Evolutionary conservation across 768 basidiomycete species (phyloP).

Genomic region (Cytidiella melzeri): DNA sequence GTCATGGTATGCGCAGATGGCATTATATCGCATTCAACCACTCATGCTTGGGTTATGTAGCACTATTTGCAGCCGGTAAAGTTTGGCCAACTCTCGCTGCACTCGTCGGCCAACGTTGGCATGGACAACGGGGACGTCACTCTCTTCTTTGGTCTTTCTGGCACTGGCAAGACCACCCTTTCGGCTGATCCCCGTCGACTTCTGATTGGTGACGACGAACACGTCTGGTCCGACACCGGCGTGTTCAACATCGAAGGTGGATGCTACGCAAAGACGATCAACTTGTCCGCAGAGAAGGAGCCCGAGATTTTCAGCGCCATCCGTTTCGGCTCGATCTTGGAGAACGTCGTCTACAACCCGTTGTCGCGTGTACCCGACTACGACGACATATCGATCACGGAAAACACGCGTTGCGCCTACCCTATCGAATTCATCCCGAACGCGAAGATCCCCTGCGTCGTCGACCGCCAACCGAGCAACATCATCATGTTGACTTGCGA

Average conservation of each 20-base stretch:
- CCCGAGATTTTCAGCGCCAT: slow-evolving; percentile 97
- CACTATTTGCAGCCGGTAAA: slow-evolving; percentile 99
- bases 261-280: slow-evolving; percentile 98
- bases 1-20: slow-evolving; percentile 67
- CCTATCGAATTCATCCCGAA: slow-evolving; percentile 97
- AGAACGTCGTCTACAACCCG: slow-evolving; percentile 98
- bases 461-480: slow-evolving; percentile 83
- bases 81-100: slow-evolving; percentile 94
- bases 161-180: slow-evolving; percentile 97
- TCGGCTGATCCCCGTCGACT: slow-evolving; percentile 92
- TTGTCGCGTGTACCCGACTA: slow-evolving; percentile 80
- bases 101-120: slow-evolving; percentile 97
- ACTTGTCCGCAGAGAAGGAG: slow-evolving; percentile 94
- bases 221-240: slow-evolving; percentile 98
- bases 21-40: not conserved
- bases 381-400: slow-evolving; percentile 93
- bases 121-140: slow-evolving; percentile 87
- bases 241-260: slow-evolving; percentile 99
- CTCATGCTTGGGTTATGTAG: slow-evolving; percentile 32
- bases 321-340: slow-evolving; percentile 92
- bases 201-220: slow-evolving; percentile 98
- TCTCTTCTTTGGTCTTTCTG: slow-evolving; percentile 97
- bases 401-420: slow-evolving; percentile 99
- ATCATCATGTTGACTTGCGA: slow-evolving; percentile 98
- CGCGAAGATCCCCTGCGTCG: slow-evolving; percentile 88